Evolutionary conservation across 2,329 filamentous ascomycete species (phyloP).

Genomic region (Neonectria ditissima): DNA sequence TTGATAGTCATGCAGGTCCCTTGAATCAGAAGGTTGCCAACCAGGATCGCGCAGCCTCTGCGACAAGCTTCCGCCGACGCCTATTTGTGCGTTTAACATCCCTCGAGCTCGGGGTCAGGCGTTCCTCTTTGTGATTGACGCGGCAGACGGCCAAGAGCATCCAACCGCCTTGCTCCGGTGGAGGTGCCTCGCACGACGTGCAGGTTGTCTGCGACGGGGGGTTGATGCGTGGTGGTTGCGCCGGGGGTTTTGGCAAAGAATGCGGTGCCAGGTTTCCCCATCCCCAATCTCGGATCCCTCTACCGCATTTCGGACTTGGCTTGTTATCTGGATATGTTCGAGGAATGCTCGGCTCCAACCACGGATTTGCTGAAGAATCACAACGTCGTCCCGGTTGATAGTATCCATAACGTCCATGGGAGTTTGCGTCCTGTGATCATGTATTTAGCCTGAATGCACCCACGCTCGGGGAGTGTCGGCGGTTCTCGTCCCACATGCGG

Average conservation of each 20-base stretch:
- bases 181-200: conserved; percentile 28
- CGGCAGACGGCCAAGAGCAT: conserved; percentile 30
- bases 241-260: background rate
- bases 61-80: conserved; percentile 22
- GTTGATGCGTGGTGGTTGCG: conserved; percentile 4
- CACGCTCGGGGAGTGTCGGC: conserved; percentile 32
- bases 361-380: background rate
- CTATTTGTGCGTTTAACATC: conserved; percentile 46
- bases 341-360: background rate
- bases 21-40: conserved; percentile 28
- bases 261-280: conserved; percentile 26
- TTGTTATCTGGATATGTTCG: background rate
- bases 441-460: conserved; percentile 42
- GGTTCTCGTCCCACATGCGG: conserved; percentile 40
- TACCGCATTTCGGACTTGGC: background rate
- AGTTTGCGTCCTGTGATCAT: background rate
- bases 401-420: background rate
- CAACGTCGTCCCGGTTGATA: background rate
- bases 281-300: conserved; percentile 27
- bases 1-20: conserved; percentile 33
- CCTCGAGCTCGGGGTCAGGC: conserved; percentile 5
- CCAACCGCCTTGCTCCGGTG: conserved; percentile 1
- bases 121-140: conserved; percentile 41
- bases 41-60: background rate
- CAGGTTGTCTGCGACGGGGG: conserved; percentile 30